Conservation (phyloP, 768 basidiomycete species). For the Agaricus subrufescens region DNA sequence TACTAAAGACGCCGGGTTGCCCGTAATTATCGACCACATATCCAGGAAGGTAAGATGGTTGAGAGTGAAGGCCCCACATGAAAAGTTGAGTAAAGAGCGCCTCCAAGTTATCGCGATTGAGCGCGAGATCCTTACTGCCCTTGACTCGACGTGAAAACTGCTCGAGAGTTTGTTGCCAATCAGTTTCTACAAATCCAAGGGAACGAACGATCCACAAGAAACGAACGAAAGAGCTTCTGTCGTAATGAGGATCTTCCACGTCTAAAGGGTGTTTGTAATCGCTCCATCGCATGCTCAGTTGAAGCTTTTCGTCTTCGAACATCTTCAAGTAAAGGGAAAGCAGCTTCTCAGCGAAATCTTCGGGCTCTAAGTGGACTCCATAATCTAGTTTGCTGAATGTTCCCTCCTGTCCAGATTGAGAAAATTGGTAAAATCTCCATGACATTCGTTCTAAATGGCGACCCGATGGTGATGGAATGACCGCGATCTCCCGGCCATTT, state of each 20-base stretch:
- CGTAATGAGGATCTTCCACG: conserved; percentile 34
- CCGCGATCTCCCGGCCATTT: not conserved
- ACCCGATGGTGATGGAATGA: not conserved
- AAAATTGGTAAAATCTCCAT: not conserved
- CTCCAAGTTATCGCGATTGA: conserved; percentile 31
- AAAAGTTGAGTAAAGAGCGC: conserved; percentile 43
- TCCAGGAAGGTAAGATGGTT: not conserved
- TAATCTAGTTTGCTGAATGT: not conserved
- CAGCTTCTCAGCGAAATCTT: conserved; percentile 32
- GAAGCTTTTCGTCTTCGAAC: conserved; percentile 23
- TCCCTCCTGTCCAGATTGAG: not conserved
- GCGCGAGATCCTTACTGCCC: conserved; percentile 17
- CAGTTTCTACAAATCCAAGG: conserved; percentile 20
- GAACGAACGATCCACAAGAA: conserved; percentile 37
- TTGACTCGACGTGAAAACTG: conserved; percentile 22
- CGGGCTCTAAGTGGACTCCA: not conserved
- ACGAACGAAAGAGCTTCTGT: conserved; percentile 40
- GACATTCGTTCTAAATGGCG: conserved; percentile 1
- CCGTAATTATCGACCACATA: conserved; percentile 11
- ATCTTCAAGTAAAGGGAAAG: conserved; percentile 38
- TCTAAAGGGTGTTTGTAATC: conserved; percentile 1
- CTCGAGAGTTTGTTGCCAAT: conserved; percentile 41
- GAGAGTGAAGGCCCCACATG: conserved; percentile 32
- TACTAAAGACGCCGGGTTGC: conserved; percentile 15
- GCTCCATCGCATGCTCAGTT: conserved; percentile 23